Base-by-base conservation (phyloP, 1,139 yeast species). In the Scheffersomyces illinoinensis region DNA sequence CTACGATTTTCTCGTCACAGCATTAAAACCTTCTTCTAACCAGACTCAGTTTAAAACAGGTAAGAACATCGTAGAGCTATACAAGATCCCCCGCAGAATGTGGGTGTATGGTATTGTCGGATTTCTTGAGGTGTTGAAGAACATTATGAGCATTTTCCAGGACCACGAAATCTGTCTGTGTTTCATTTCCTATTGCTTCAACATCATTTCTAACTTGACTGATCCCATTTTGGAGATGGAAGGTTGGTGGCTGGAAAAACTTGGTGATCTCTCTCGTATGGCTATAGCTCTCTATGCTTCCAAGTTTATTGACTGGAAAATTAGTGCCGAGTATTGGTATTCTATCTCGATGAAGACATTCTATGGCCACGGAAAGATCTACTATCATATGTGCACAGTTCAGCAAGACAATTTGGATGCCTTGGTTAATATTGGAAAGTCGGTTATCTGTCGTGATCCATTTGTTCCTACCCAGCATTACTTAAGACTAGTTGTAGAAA, bases 91-190 rank as follows among this genome's bases (percentile, higher is more conserved):
- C 50, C 78, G 93, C 64, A 77, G 95, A 65, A 81, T 90, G 81
- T 90, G 95, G 95, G 93, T 90, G 10, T 90, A 89, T 70, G 96
- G 96, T 23, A 85, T 90, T 7, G 93, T 90, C 23, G 91, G 84
- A 65, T 89, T 89, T 64, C 75, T 90, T 55, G 96, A 90, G 71
- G 92, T 90, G n/a, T 76, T 90, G 68, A 90, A 90, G 68, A 89
- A 89, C 69, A 88, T 89, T 56, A 86, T 87, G 66, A 83, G 85
- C 50, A 83, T 87, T 39, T 81, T 80, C 59, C 83, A 78, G 61
- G 84, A 81, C 58, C 85, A 81, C 66, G 84, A 81, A 61, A 80
- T 81, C 20, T 81, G 83, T 61, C 76, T 74, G 70, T 80, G 84
- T 59, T 81, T 80, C 62, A 81, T 81, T 53, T 75, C 82, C n/a